Evolutionary conservation across 495 filamentous ascomycete genomes (phyloP), one percentile per base, ranked within the genome.

Genomic region (Umbilicaria muhlenbergii): DNA sequence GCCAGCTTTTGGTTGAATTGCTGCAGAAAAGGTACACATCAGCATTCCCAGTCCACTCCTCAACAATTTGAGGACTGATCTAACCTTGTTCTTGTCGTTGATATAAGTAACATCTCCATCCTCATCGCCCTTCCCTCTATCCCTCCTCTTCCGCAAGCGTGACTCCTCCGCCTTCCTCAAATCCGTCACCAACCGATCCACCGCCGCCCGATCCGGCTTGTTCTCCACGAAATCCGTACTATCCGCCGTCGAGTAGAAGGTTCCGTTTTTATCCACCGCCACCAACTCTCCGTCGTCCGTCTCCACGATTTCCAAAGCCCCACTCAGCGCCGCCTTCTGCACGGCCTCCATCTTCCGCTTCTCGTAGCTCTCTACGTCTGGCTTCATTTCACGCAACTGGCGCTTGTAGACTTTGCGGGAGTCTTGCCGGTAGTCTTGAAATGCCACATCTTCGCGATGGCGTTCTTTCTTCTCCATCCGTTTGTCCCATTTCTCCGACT

Each of bases 1-100:
- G 78, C 69, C 63, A 98, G 63, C 65, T 96, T 96, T 66, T 91
- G 81, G 73, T 98, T 98, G 68, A 98, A 96, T 68, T 94, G 85
- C 69, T 28, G 24, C 4, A 28, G 8, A 28, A 28, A 28, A 21
- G 19, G 19, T 28, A 10, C 6, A 8, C 8, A 10, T 61, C 47
- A 32, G 24, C 24, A 28, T 57, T 50, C 42, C 15, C 3, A n/a
- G 7, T 12, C 18, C 0, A 6, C 11, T 2, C 11, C 13, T 6
- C 5, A 11, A 19, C 28, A 11, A 4, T 39, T 46, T 33, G 44
- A 28, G 6, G 24, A 28, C 24, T 3, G 8, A 28, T 28, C 24
- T 4, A 28, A 28, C 24, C 24, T 93, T 93, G 69, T 93, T 93
- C 81, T 96, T 95, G 62, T 94, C 86, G 62, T 98, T 98, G 71